These are phyloP conservation scores for Cnidoscolus chayamansa DNA, from an alignment of 441 rosid genomes.

Conservation along the genomic window DNA sequence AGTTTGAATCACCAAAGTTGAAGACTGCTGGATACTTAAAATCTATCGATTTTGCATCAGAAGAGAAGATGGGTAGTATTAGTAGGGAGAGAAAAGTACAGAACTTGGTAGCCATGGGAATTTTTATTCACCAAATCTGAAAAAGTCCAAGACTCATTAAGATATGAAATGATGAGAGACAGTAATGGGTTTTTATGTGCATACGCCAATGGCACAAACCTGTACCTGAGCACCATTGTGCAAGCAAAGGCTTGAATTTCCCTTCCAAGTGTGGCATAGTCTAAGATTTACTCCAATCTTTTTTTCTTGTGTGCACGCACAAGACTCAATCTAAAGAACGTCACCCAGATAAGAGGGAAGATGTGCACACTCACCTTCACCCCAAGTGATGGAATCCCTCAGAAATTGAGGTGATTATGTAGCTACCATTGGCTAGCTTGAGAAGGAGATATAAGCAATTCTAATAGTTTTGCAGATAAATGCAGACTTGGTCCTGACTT, in stretches of 20 bases:
- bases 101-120: conserved; percentile 27
- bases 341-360: no score
- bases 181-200: conserved; percentile 19
- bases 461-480: no score
- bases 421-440: no score
- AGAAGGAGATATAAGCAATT: no score
- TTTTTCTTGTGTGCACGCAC: conserved; percentile 20
- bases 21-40: conserved; percentile 49
- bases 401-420: no score
- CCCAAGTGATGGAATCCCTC: no score
- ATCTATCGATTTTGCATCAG: conserved; percentile 32
- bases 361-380: no score
- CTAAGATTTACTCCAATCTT: conserved; percentile 27
- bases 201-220: not conserved
- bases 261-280: conserved; percentile 37
- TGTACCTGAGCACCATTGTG: conserved; percentile 9
- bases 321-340: not conserved
- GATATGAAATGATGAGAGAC: not conserved
- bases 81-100: conserved; percentile 1
- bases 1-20: conserved; percentile 49
- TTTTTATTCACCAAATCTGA: not conserved
- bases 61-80: conserved; percentile 17
- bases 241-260: conserved; percentile 35
- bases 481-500: no score
- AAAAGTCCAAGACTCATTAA: not conserved